These are phyloP conservation scores for Leccinum aurantiacum DNA, from an alignment of 768 basidiomycete genomes.

Conservation along the genomic window DNA sequence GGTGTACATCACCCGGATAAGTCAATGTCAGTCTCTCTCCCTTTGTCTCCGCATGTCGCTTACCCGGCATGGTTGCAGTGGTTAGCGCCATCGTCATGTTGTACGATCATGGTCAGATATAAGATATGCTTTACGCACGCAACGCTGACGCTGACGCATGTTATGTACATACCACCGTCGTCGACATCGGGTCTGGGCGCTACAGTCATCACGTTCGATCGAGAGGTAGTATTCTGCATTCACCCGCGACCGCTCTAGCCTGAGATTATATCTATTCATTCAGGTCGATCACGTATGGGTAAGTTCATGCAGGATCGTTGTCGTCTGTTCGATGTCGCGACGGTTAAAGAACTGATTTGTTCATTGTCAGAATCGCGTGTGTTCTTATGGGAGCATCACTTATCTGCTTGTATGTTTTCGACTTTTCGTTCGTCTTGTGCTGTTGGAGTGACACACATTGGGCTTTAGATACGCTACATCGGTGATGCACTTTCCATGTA, in stretches of 20 bases:
- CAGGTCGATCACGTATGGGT: slow-evolving; percentile 26
- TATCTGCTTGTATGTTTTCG: slow-evolving; percentile 10
- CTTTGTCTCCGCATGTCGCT: neutral
- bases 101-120: slow-evolving; percentile 23
- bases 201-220: slow-evolving; percentile 16
- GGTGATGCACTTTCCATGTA: slow-evolving; percentile 22
- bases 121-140: neutral
- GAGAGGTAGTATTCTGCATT: slow-evolving; percentile 13
- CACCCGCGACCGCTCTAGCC: neutral
- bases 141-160: neutral
- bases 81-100: slow-evolving; percentile 10
- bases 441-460: neutral
- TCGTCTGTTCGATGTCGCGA: neutral
- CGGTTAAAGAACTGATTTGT: neutral
- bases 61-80: slow-evolving; percentile 1
- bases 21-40: slow-evolving; percentile 13
- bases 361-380: neutral
- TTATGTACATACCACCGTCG: neutral
- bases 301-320: neutral
- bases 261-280: neutral
- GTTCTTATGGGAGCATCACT: slow-evolving; percentile 1
- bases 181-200: neutral
- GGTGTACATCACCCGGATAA: slow-evolving; percentile 5
- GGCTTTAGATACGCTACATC: slow-evolving; percentile 23
- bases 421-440: neutral